phyloP scores from a whole-genome alignment of 2,329 filamentous ascomycete genomes.

The Diaporthe sp. region DNA sequence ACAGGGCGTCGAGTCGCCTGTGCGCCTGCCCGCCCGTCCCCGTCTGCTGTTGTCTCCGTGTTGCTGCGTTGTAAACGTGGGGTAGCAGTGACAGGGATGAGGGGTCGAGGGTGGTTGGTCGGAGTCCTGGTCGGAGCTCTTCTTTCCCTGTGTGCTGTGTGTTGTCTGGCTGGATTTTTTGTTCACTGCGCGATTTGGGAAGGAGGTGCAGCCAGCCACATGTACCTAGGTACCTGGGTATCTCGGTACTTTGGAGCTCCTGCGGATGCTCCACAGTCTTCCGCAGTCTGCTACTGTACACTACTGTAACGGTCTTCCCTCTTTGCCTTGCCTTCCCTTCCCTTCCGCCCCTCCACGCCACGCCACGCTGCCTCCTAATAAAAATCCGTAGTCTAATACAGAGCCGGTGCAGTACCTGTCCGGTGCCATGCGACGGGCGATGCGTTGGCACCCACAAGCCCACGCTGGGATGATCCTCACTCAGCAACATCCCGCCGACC shows the following conservation, averaged over 20 bases:
- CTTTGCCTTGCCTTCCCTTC: background rate
- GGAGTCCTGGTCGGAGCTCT: background rate
- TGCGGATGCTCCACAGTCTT: background rate
- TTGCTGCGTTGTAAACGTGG: constrained; percentile 32
- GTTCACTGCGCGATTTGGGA: constrained; percentile 12
- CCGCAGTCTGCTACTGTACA: background rate
- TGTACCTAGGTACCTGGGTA: background rate
- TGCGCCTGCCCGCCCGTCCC: background rate
- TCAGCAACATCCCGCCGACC: constrained; percentile 14
- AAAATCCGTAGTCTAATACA: background rate
- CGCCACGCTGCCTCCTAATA: background rate
- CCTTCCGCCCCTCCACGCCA: constrained; percentile 6
- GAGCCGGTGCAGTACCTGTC: background rate
- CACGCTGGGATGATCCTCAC: constrained; percentile 29
- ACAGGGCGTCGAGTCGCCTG: background rate
- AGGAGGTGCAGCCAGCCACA: constrained; percentile 7
- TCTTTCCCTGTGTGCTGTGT: background rate
- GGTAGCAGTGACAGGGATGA: constrained; percentile 27
- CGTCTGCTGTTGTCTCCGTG: background rate
- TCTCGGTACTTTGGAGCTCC: background rate
- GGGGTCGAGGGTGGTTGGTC: constrained; percentile 11
- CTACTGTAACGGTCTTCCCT: background rate
- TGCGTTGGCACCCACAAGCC: constrained; percentile 19
- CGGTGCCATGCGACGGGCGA: constrained; percentile 2
- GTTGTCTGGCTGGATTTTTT: constrained; percentile 1